These are phyloP conservation scores for Trichoderma polysporum DNA, from an alignment of 2,329 filamentous ascomycete genomes.

Conservation along the genomic window DNA sequence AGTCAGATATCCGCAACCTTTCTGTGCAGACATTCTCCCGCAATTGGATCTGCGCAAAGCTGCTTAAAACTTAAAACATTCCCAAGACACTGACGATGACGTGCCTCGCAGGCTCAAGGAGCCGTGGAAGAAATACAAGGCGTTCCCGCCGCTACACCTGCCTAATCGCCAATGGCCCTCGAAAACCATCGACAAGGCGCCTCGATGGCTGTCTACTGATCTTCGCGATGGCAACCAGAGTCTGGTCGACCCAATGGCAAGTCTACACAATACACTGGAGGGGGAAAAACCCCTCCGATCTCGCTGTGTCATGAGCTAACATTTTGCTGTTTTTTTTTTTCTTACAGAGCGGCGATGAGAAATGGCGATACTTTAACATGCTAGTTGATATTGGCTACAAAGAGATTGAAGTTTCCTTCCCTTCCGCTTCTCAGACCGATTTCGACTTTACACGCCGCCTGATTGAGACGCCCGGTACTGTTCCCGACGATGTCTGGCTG, in stretches of 20 bases:
- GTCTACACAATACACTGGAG: slow-evolving; percentile 27
- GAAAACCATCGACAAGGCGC: slow-evolving; percentile 78
- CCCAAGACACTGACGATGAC: no score
- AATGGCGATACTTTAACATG: slow-evolving; percentile 95
- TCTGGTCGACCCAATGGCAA: slow-evolving; percentile 87
- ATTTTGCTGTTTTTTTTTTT: no score
- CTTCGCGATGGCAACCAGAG: slow-evolving; percentile 89
- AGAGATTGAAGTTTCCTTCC: slow-evolving; percentile 96
- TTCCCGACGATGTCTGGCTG: slow-evolving; percentile 86
- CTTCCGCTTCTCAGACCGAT: slow-evolving; percentile 90
- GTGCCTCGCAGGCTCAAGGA: slow-evolving; percentile 61
- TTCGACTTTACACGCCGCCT: slow-evolving; percentile 91
- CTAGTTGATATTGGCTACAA: slow-evolving; percentile 90
- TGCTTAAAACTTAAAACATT: no score
- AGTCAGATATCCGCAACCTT: background rate
- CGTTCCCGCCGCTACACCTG: slow-evolving; percentile 59
- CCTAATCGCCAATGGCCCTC: slow-evolving; percentile 79
- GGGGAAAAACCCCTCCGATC: background rate
- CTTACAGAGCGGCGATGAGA: slow-evolving; percentile 82
- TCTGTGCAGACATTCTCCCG: background rate
- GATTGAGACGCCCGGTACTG: slow-evolving; percentile 77
- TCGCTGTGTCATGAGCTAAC: background rate
- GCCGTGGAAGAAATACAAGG: slow-evolving; percentile 74
- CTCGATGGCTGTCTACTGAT: slow-evolving; percentile 87
- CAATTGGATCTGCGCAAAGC: no score